phyloP scores from a whole-genome alignment of 2,329 filamentous ascomycete genomes.

The Colletotrichum magnum region DNA sequence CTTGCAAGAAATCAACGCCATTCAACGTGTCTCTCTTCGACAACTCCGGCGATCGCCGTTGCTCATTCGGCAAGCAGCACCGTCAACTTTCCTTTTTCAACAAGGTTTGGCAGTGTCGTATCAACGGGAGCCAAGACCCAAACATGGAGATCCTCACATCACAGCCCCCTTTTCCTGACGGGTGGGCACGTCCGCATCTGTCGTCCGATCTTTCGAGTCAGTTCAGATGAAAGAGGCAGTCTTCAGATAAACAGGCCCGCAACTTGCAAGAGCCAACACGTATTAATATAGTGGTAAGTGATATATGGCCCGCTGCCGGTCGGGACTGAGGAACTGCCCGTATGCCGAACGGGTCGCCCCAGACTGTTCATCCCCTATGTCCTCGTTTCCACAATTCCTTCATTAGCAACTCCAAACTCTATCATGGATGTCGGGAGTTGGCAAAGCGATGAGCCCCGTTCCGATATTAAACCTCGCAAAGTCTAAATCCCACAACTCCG shows the following conservation, averaged over 20 bases:
- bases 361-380: conserved; percentile 20
- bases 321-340: not conserved
- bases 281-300: not conserved
- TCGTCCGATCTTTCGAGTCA: conserved; percentile 34
- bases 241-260: conserved; percentile 1
- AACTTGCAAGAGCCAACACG: conserved; percentile 4
- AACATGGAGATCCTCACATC: not conserved
- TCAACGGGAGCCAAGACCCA: not conserved
- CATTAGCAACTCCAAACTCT: conserved; percentile 19
- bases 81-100: not conserved
- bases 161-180: not conserved
- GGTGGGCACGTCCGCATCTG: not conserved
- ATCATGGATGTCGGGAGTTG: conserved; percentile 28
- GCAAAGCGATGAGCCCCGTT: conserved; percentile 11
- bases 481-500: conserved; percentile 28
- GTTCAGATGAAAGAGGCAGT: conserved; percentile 13
- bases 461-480: conserved; percentile 25
- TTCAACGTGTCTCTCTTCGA: no score
- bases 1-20: no score
- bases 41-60: no score
- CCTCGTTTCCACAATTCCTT: conserved; percentile 12
- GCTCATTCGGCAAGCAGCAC: no score
- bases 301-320: not conserved
- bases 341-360: conserved; percentile 12
- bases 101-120: not conserved